Evolutionary conservation across 2,329 filamentous ascomycete genomes (phyloP), one percentile per base, ranked within the genome.

Genomic region (Curvularia sp.): DNA sequence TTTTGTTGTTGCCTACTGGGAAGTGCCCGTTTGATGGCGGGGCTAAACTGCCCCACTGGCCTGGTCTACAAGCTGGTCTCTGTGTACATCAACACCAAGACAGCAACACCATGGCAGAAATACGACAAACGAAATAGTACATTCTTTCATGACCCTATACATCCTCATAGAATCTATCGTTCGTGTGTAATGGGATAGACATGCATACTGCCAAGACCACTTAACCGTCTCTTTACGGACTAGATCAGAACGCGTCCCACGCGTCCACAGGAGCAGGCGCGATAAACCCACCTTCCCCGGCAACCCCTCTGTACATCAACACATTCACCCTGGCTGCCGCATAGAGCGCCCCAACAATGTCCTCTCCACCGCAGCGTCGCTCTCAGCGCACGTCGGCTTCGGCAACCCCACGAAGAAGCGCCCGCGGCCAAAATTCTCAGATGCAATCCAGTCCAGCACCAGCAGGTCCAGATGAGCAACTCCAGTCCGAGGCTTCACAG

Each of bases 321-420:
- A 46, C 52, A 49, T 53, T 49, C 47, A 53, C 54, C 32, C 30
- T 48, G 38, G 30, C 32, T 32, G 21, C 55, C 38, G 52, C 43
- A 55, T 57, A 65, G 43, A 55, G 54, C 49, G 25, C 38, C 49
- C 38, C 54, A 51, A 53, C 59, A 55, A 89, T 89, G 87, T 90
- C 87, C 71, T 89, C 87, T 23, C 87, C 87, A 38, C 77, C 82
- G 60, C 80, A 81, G 68, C 81, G 84, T 68, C 82, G 86, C 68
- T 81, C 83, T 38, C 75, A 78, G 71, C 84, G 85, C 69, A 81
- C 74, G 60, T 85, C 85, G 12, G 82, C 83, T 62, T 81, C 83
- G 43, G 81, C 78, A 10, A 87, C 85, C 52, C 85, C 83, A 28
- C 79, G 82, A 57, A 81, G 86, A 65, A 82, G 79, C 67, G 78